Conservation (phyloP, 2,329 filamentous ascomycete species). For the Trichoderma atrobrunneum region DNA sequence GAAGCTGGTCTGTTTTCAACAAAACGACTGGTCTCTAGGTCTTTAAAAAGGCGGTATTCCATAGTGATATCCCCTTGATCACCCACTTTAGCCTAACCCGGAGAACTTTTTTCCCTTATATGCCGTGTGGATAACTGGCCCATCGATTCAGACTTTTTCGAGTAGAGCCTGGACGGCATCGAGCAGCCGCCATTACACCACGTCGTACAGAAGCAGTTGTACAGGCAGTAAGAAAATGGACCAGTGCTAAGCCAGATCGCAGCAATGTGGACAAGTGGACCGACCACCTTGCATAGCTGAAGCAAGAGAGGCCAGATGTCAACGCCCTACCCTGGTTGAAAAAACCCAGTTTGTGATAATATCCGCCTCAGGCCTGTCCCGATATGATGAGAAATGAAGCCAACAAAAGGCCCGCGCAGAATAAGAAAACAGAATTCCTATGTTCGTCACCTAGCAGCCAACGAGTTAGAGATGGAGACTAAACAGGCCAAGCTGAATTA, state of each 20-base stretch:
- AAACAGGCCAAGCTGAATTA: background rate
- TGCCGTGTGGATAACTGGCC: background rate
- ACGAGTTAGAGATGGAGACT: background rate
- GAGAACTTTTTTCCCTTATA: background rate
- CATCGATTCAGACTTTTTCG: background rate
- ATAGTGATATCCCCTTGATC: background rate
- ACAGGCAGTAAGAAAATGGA: background rate
- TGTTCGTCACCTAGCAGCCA: conserved; percentile 28
- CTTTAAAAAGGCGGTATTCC: conserved; percentile 19
- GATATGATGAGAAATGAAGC: background rate
- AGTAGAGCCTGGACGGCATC: background rate
- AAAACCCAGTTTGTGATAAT: background rate
- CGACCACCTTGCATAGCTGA: background rate
- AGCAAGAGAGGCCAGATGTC: conserved; percentile 6
- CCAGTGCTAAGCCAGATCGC: conserved; percentile 1
- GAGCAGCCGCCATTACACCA: background rate
- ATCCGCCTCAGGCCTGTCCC: background rate
- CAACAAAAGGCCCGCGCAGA: conserved; percentile 20
- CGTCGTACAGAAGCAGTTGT: background rate
- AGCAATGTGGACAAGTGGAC: conserved; percentile 7
- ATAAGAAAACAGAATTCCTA: conserved; percentile 30
- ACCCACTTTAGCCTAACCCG: conserved; percentile 11
- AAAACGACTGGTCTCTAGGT: background rate
- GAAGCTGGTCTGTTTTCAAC: conserved; percentile 17
- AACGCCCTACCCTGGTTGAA: background rate